Evolutionary conservation across 2,329 filamentous ascomycete genomes (phyloP).

Genomic region (Penicillium sp.): DNA sequence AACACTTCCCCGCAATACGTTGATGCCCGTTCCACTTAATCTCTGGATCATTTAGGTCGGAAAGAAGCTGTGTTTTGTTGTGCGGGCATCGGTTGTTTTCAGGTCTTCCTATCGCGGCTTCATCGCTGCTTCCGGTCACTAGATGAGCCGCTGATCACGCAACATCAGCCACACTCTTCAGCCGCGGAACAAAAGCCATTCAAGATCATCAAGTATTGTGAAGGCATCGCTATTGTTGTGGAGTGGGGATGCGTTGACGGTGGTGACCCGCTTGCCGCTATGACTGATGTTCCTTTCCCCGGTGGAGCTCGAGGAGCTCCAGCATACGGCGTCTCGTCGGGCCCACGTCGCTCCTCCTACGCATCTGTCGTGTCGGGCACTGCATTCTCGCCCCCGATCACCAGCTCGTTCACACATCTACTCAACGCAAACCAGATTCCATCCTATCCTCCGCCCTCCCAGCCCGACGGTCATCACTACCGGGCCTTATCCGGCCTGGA

Average conservation of each 20-base stretch:
- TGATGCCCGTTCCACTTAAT: not conserved
- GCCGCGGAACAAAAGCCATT: not conserved
- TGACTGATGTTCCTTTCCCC: constrained; percentile 43
- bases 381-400: constrained; percentile 35
- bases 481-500: constrained; percentile 38
- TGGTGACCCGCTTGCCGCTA: constrained; percentile 29
- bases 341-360: constrained; percentile 54
- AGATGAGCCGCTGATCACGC: constrained; percentile 21
- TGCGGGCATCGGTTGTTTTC: too few species aligned
- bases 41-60: too few species aligned
- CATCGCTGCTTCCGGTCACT: constrained; percentile 18
- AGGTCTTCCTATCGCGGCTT: constrained; percentile 1
- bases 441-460: constrained; percentile 34
- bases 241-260: not conserved
- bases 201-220: not conserved
- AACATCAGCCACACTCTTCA: constrained; percentile 13
- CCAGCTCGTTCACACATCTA: constrained; percentile 51
- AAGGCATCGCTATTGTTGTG: not conserved
- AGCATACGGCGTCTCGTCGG: constrained; percentile 36
- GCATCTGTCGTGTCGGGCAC: constrained; percentile 56
- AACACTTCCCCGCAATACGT: constrained; percentile 6
- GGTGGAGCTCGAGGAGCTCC: constrained; percentile 37
- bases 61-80: too few species aligned
- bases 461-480: constrained; percentile 29
- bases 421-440: constrained; percentile 41